A percentile compares a stretch with the other conserved stretches of the same genome.
These are phyloP conservation scores for Hymenoscyphus repandus DNA, from an alignment of 2,329 filamentous ascomycete genomes.

Conservation along the genomic window DNA sequence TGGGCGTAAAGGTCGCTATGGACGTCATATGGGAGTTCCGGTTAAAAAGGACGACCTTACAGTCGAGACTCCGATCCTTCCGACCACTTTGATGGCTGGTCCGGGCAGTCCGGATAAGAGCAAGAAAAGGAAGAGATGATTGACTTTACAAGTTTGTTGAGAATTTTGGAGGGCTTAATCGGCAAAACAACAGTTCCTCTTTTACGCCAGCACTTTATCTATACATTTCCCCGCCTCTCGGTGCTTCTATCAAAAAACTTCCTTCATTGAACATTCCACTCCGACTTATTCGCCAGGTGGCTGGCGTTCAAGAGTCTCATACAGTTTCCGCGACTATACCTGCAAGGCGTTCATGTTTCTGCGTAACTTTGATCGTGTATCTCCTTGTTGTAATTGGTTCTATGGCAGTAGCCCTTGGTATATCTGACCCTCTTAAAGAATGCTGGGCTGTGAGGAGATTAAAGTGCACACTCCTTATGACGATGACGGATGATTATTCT, in stretches of 20 bases:
- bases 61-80: conserved; percentile 27
- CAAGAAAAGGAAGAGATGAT: conserved; percentile 64
- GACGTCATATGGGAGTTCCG: conserved; percentile 64
- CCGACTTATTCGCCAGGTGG: conserved; percentile 2
- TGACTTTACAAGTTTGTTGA: conserved; percentile 4
- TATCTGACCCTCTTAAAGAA: conserved; percentile 7
- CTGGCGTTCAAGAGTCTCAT: conserved; percentile 1
- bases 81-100: conserved; percentile 28
- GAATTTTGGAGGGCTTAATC: not conserved
- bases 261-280: conserved; percentile 5
- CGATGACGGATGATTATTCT: conserved; percentile 25
- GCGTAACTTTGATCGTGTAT: not conserved
- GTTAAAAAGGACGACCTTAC: conserved; percentile 52
- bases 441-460: conserved; percentile 1
- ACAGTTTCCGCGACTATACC: not conserved
- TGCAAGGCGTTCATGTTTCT: conserved; percentile 7
- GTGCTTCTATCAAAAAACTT: conserved; percentile 15
- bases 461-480: conserved; percentile 22
- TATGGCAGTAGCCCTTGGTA: conserved; percentile 5
- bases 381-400: conserved; percentile 11
- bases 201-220: conserved; percentile 9
- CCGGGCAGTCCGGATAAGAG: conserved; percentile 47
- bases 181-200: conserved; percentile 7
- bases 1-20: conserved; percentile 90
- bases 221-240: conserved; percentile 20